Evolutionary conservation across 2,329 filamentous ascomycete genomes (phyloP).

Genomic region (Colletotrichum scovillei): DNA sequence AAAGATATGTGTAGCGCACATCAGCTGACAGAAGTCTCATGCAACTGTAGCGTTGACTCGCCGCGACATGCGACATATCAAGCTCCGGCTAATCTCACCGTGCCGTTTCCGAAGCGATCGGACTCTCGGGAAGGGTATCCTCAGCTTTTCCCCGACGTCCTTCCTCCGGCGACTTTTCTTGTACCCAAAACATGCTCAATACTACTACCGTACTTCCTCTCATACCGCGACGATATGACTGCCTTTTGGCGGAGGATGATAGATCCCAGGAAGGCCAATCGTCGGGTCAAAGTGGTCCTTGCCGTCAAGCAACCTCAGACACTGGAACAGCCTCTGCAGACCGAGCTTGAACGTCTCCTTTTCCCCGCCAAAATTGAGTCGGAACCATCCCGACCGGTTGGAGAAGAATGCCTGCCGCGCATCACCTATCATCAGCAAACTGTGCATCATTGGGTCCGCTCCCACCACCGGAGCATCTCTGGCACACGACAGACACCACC

Average conservation of each 20-base stretch:
- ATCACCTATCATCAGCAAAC: neutral
- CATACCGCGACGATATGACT: neutral
- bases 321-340: constrained; percentile 3
- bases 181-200: neutral
- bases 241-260: neutral
- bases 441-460: too few species aligned
- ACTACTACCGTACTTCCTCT: neutral
- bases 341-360: constrained; percentile 18
- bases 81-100: neutral
- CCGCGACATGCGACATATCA: neutral
- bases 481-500: neutral
- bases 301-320: constrained; percentile 10
- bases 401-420: constrained; percentile 1
- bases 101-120: neutral
- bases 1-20: neutral
- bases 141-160: neutral
- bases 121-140: neutral
- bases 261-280: neutral
- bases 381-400: constrained; percentile 13
- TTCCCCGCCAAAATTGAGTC: constrained; percentile 21
- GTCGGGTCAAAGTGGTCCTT: neutral
- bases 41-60: neutral
- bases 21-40: neutral
- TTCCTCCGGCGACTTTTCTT: neutral
- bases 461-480: neutral